A percentile compares a stretch with the other conserved stretches of the same genome.
Evolutionary conservation across 768 basidiomycete species (phyloP).

Genomic region (Guyanaporus albipodus): DNA sequence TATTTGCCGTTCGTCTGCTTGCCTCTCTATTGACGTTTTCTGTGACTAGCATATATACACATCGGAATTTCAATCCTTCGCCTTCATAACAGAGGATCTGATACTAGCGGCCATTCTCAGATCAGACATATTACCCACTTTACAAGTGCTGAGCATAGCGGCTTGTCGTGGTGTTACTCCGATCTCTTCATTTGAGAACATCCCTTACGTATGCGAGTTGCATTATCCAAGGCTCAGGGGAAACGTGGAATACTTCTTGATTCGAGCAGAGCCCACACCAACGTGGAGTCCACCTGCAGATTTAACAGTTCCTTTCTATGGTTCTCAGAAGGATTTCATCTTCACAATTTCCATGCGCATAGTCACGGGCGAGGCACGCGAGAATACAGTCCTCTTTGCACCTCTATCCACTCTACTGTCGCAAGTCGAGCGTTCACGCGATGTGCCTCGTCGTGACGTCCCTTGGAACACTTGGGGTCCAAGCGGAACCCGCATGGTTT

Average conservation of each 20-base stretch:
- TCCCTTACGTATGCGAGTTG: slow-evolving; percentile 25
- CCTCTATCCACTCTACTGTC: slow-evolving; percentile 30
- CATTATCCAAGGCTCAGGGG: slow-evolving; percentile 22
- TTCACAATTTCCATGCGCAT: slow-evolving; percentile 29
- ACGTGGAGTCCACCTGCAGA: slow-evolving; percentile 19
- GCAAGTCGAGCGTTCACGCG: slow-evolving; percentile 17
- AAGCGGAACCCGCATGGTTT: slow-evolving; percentile 26
- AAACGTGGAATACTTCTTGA: slow-evolving; percentile 18
- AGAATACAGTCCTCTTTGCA: slow-evolving; percentile 26
- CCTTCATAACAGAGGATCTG: slow-evolving; percentile 32
- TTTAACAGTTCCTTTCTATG: slow-evolving; percentile 18
- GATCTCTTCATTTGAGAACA: slow-evolving; percentile 6
- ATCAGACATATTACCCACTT: slow-evolving; percentile 1
- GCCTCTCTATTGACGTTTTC: slow-evolving; percentile 2
- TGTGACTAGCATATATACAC: slow-evolving; percentile 17
- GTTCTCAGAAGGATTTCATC: slow-evolving; percentile 27
- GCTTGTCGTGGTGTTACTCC: background rate
- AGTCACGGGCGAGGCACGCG: slow-evolving; percentile 1
- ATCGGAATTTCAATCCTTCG: slow-evolving; percentile 29
- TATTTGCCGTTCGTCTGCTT: background rate
- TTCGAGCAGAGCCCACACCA: slow-evolving; percentile 34
- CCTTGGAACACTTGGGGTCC: slow-evolving; percentile 35
- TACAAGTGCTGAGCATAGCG: slow-evolving; percentile 21
- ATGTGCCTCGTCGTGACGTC: slow-evolving; percentile 7
- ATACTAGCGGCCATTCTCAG: slow-evolving; percentile 20